A percentile compares a stretch with the other conserved stretches of the same genome.
Conservation (phyloP, 192 early-diverging fungal genomes). For the Ramicandelaber brevisporus region DNA sequence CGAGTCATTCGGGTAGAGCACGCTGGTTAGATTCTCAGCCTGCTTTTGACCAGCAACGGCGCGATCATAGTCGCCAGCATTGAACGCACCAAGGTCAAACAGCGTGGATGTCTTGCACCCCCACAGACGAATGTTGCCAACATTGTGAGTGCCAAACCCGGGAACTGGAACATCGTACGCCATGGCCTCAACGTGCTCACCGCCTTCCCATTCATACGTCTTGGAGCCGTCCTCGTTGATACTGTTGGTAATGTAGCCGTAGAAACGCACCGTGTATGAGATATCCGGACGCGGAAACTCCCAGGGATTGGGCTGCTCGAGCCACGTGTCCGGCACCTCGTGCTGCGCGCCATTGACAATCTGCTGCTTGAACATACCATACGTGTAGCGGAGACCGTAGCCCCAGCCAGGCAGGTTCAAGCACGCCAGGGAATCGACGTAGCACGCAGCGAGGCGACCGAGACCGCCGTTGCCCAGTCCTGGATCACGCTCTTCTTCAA, state of each 20-base stretch:
- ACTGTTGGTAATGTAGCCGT: constrained; percentile 55
- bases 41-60: constrained; percentile 74
- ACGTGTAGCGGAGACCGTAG: constrained; percentile 91
- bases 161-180: constrained; percentile 96
- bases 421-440: constrained; percentile 89
- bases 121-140: constrained; percentile 95
- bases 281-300: constrained; percentile 84
- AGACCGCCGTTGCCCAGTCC: constrained; percentile 95
- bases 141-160: constrained; percentile 79
- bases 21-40: constrained; percentile 84
- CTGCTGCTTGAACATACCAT: constrained; percentile 97
- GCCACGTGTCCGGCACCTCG: constrained; percentile 91
- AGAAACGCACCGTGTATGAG: constrained; percentile 68
- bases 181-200: constrained; percentile 66
- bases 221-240: constrained; percentile 33
- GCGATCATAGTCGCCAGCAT: constrained; percentile 77
- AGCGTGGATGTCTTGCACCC: constrained; percentile 67
- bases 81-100: constrained; percentile 74
- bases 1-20: constrained; percentile 96
- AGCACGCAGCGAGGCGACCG: constrained; percentile 91
- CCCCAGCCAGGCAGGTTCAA: constrained; percentile 88
- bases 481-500: constrained; percentile 85
- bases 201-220: constrained; percentile 66
- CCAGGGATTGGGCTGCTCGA: constrained; percentile 93
- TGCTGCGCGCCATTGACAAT: constrained; percentile 89